These are phyloP conservation scores for Sicyos edulis DNA, from an alignment of 306 rosid genomes.

Conservation along the genomic window DNA sequence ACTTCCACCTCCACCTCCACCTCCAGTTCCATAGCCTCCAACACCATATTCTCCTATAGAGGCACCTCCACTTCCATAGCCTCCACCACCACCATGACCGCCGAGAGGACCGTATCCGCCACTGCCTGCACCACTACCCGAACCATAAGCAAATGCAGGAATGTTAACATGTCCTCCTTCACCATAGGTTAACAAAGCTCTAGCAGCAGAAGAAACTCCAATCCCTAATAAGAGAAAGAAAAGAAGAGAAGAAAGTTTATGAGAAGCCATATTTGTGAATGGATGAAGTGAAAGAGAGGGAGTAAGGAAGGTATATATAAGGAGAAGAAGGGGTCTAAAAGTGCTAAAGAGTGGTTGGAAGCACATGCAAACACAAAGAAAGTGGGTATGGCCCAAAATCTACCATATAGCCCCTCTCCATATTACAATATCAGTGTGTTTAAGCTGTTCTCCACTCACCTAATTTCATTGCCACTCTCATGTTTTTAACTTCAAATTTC, in stretches of 20 bases:
- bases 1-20: not conserved
- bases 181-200: slow-evolving; percentile 14
- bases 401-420: too few relatives aligned
- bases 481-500: too few relatives aligned
- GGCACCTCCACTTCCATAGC: not conserved
- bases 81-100: not conserved
- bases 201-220: slow-evolving; percentile 6
- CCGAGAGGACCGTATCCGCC: not conserved
- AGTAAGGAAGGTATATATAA: slow-evolving; percentile 1
- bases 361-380: too few relatives aligned
- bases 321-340: not conserved
- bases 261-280: not conserved
- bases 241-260: not conserved
- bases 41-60: not conserved
- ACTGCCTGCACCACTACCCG: too few relatives aligned
- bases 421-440: too few relatives aligned
- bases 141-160: slow-evolving; percentile 11
- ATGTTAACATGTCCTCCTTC: not conserved
- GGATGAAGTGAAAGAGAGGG: not conserved
- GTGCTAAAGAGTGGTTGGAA: too few relatives aligned
- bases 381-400: slow-evolving; percentile 10
- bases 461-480: too few relatives aligned
- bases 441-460: too few relatives aligned
- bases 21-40: not conserved
- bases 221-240: slow-evolving; percentile 2